Conservation (phyloP, 2,329 filamentous ascomycete species). For the Colletotrichum liaoningense region DNA sequence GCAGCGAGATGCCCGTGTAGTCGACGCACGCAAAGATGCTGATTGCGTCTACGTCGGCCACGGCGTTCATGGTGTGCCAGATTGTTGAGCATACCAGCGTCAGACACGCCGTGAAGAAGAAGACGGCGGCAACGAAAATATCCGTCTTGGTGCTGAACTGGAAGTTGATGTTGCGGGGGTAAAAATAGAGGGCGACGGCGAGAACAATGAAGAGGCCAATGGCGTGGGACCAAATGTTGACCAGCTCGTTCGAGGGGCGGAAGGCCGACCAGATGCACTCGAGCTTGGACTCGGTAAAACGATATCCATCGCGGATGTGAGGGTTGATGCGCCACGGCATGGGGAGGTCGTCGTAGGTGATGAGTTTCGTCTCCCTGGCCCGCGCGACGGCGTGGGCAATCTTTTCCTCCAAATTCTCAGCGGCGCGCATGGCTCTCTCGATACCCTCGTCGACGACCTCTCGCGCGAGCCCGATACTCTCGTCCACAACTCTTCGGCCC, state of each 20-base stretch:
- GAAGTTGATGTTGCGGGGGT: slow-evolving; percentile 90
- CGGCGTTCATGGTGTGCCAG: slow-evolving; percentile 99
- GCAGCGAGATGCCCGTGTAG: slow-evolving; percentile 95
- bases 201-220: slow-evolving; percentile 91
- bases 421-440: slow-evolving; percentile 84
- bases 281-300: slow-evolving; percentile 90
- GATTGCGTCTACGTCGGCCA: slow-evolving; percentile 88
- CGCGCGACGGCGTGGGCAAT: slow-evolving; percentile 81
- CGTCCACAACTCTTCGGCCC: slow-evolving; percentile 83
- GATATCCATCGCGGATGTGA: slow-evolving; percentile 91
- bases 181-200: slow-evolving; percentile 93
- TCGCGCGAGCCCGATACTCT: slow-evolving; percentile 78
- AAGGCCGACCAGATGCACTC: slow-evolving; percentile 90
- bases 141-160: slow-evolving; percentile 87
- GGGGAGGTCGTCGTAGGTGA: slow-evolving; percentile 90
- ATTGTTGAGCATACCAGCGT: slow-evolving; percentile 94
- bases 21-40: slow-evolving; percentile 98
- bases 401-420: slow-evolving; percentile 84
- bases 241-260: slow-evolving; percentile 87
- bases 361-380: slow-evolving; percentile 83
- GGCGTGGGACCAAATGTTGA: slow-evolving; percentile 98
- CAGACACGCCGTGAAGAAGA: slow-evolving; percentile 96
- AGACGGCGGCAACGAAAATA: slow-evolving; percentile 89
- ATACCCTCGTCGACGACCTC: slow-evolving; percentile 85
- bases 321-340: slow-evolving; percentile 95